These are phyloP conservation scores for Aspergillus flavus DNA, from an alignment of 2,329 filamentous ascomycete species.

Conservation along the genomic window DNA sequence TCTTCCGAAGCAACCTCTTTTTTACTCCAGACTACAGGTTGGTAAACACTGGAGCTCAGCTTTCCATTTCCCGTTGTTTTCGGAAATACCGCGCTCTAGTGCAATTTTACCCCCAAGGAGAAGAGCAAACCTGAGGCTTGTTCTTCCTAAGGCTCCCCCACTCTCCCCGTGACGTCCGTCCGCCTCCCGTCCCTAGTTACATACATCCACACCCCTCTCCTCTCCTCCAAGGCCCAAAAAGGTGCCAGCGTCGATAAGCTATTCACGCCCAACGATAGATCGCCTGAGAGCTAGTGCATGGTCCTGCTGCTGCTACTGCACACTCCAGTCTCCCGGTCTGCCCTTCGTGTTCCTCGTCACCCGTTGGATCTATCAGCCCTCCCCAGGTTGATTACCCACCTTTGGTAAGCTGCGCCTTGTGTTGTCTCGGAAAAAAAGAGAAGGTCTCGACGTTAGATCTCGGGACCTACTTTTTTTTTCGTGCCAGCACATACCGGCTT, in stretches of 20 bases:
- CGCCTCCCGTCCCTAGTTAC: slow-evolving; percentile 6
- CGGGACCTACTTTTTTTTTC: slow-evolving; percentile 23
- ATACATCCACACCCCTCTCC: slow-evolving; percentile 11
- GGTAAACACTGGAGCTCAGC: background rate
- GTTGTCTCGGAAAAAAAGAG: slow-evolving; percentile 26
- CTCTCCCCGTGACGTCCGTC: slow-evolving; percentile 18
- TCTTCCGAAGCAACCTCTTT: background rate
- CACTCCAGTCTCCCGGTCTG: background rate
- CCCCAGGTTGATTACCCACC: slow-evolving; percentile 3
- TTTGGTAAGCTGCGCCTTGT: slow-evolving; percentile 29
- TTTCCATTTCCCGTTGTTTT: background rate
- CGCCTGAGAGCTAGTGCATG: background rate
- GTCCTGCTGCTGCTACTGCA: background rate
- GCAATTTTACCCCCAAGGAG: background rate
- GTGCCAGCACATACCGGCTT: slow-evolving; percentile 26
- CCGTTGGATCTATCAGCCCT: background rate
- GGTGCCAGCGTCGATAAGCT: slow-evolving; percentile 10
- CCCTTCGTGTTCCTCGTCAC: background rate
- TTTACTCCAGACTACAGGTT: background rate
- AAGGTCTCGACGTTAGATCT: slow-evolving; percentile 24
- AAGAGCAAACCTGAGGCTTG: background rate
- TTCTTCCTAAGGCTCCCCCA: slow-evolving; percentile 2
- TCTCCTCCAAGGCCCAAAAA: slow-evolving; percentile 25
- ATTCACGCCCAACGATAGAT: background rate
- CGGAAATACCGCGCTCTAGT: background rate